Conservation (phyloP, 139 green algal species). For the Tetradesmus lagerheimii region DNA sequence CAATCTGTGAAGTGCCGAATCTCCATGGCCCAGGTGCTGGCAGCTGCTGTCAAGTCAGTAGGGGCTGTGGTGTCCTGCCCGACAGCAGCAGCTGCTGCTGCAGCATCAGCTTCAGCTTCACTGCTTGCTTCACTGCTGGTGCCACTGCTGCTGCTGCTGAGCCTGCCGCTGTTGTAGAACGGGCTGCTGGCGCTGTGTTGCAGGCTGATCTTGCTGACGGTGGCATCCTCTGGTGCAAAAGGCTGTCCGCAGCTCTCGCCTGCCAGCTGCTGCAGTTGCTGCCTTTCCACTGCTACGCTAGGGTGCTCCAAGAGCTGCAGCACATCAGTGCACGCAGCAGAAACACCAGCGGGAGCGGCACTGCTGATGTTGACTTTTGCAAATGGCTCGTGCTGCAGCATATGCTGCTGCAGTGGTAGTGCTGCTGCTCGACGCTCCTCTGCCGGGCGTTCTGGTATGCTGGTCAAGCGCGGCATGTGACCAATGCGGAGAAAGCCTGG, state of each 20-base stretch:
- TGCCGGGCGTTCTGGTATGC: conserved; percentile 18
- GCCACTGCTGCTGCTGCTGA: conserved; percentile 25
- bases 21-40: conserved; percentile 7
- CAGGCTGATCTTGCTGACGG: neutral
- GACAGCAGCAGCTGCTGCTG: neutral
- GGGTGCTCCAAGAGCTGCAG: neutral
- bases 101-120: neutral
- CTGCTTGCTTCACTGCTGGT: neutral
- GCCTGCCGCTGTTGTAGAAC: neutral
- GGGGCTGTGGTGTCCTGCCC: neutral
- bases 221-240: neutral
- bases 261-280: neutral
- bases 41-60: neutral
- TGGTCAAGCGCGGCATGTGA: neutral
- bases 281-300: neutral
- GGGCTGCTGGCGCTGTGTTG: neutral
- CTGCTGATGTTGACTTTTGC: neutral
- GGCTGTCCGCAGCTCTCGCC: neutral
- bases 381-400: neutral
- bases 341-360: too few relatives aligned
- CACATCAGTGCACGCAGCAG: neutral
- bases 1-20: conserved; percentile 46
- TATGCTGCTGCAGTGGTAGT: neutral
- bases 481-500: neutral
- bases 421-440: neutral